Base-by-base conservation (phyloP, 2,329 filamentous ascomycete species). In the Trichoderma koningiopsis region DNA sequence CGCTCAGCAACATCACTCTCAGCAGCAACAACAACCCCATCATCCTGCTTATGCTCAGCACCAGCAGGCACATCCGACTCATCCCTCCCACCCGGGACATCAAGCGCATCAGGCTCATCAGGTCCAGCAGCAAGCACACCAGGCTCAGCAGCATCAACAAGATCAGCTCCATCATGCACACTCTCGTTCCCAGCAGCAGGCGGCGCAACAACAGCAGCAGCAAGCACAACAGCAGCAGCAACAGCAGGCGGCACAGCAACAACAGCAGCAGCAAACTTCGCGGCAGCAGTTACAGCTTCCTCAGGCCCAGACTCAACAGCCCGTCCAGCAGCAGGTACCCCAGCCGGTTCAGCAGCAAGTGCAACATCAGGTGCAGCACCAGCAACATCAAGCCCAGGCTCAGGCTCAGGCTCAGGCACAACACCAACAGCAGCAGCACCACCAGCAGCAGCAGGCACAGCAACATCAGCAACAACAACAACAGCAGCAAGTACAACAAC, bases 81-180 rank as follows among this genome's bases (percentile, higher is more conserved):
- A 75, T 40, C 72, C 72, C 11, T 70, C 72, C 3, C 75, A 76
- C 14, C 68, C 66, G 49, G 43, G 57, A 24, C 65, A 68, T 47
- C 68, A 67, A 57, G 43, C 65, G 19, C 65, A 68, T 43, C 68
- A 69, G 43, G 37, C 53, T 27, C 68, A 69, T n/a, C 69, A 64
- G 29, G 56, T 33, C 5, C 68, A 75, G 53, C 73, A 74, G 56
- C 74, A 74, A 65, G 64, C 68, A 16, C 74, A 74, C 70, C 71
- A 75, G 59, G 73, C 74, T n/a, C 77, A 78, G 31, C 77, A 75
- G 33, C 73, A 74, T 19, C 74, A 75, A 29, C 73, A 75, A 37
- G 73, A 70, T 22, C 75, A 75, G 73, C 16, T 77, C 22, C 75
- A 75, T 7, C 73, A 74, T 43, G 31, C 35, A 35, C 75, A 75